Evolutionary conservation across 768 basidiomycete genomes (phyloP).

Genomic region (Wakefieldia striispora): DNA sequence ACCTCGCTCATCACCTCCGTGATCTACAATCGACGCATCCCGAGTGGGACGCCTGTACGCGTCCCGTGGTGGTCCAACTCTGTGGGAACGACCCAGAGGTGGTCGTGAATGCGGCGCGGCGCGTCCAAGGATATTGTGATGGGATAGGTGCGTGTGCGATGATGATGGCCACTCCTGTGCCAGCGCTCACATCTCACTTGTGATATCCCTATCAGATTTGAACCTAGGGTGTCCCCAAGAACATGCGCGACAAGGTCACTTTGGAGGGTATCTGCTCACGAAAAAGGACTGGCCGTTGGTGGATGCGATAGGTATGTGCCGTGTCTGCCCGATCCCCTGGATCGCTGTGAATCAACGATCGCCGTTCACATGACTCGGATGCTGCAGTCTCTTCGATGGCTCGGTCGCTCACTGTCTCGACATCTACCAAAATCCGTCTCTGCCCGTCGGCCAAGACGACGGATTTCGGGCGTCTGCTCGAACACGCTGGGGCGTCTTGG

Average conservation of each 20-base stretch:
- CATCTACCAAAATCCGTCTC: slow-evolving; percentile 61
- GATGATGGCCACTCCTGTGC: no score
- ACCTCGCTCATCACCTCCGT: slow-evolving; percentile 59
- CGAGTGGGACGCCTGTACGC: slow-evolving; percentile 21
- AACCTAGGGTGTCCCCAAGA: slow-evolving; percentile 83
- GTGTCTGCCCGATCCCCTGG: not conserved
- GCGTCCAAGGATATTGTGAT: slow-evolving; percentile 59
- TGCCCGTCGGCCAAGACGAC: slow-evolving; percentile 55
- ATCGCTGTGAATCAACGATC: not conserved
- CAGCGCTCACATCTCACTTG: not conserved
- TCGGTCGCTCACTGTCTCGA: slow-evolving; percentile 58
- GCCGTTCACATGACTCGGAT: no score
- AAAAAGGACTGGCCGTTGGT: slow-evolving; percentile 73
- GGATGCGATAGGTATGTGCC: slow-evolving; percentile 53
- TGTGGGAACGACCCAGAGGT: slow-evolving; percentile 68
- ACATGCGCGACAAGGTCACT: slow-evolving; percentile 61
- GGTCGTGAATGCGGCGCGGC: slow-evolving; percentile 58
- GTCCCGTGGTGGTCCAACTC: slow-evolving; percentile 68
- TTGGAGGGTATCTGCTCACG: slow-evolving; percentile 72
- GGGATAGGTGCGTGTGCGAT: slow-evolving; percentile 54
- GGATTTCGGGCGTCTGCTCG: slow-evolving; percentile 54
- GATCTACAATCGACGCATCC: slow-evolving; percentile 41
- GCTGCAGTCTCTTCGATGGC: slow-evolving; percentile 62
- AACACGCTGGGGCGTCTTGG: slow-evolving; percentile 67
- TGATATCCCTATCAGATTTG: slow-evolving; percentile 47